Percentiles rank a stretch among this genome's conserved stretches.
Evolutionary conservation across 352 stramenopile species (phyloP).

Genomic region (Globisporangium radiosum): DNA sequence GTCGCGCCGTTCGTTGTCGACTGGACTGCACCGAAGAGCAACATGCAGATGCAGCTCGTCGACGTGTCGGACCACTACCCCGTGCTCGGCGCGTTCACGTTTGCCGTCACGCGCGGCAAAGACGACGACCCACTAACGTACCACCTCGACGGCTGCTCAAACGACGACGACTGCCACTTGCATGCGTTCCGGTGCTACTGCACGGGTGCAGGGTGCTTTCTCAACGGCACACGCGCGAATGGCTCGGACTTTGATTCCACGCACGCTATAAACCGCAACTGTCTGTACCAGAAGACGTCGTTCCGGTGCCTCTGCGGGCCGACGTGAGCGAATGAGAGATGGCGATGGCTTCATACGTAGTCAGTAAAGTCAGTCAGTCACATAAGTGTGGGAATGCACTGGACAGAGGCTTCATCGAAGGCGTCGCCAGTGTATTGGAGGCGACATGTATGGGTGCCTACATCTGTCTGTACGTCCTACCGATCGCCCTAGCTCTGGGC

Average conservation of each 20-base stretch:
- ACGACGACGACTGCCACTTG: slow-evolving; percentile 64
- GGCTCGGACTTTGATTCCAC: slow-evolving; percentile 47
- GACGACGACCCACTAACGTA: slow-evolving; percentile 50
- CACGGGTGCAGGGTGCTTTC: slow-evolving; percentile 56
- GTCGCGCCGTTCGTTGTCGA: slow-evolving; percentile 49
- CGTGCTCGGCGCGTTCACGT: slow-evolving; percentile 62
- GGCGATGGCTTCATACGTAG: no score
- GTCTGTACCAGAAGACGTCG: slow-evolving; percentile 59
- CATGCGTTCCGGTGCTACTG: slow-evolving; percentile 68
- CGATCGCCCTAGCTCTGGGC: no score
- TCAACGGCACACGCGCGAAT: slow-evolving; percentile 42
- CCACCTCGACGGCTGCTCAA: slow-evolving; percentile 74
- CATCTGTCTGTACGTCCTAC: no score
- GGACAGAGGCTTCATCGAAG: background rate
- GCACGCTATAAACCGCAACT: slow-evolving; percentile 72
- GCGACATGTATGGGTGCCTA: background rate
- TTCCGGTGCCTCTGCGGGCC: slow-evolving; percentile 61
- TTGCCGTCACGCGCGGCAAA: slow-evolving; percentile 33
- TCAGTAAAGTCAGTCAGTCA: no score
- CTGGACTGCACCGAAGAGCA: slow-evolving; percentile 53
- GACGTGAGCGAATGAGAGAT: slow-evolving; percentile 22
- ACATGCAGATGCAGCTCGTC: slow-evolving; percentile 46
- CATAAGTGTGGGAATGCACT: background rate
- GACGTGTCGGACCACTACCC: slow-evolving; percentile 81
- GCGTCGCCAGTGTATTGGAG: background rate